Evolutionary conservation across 2,329 filamentous ascomycete genomes (phyloP).

Genomic region (Daldinia sp.): DNA sequence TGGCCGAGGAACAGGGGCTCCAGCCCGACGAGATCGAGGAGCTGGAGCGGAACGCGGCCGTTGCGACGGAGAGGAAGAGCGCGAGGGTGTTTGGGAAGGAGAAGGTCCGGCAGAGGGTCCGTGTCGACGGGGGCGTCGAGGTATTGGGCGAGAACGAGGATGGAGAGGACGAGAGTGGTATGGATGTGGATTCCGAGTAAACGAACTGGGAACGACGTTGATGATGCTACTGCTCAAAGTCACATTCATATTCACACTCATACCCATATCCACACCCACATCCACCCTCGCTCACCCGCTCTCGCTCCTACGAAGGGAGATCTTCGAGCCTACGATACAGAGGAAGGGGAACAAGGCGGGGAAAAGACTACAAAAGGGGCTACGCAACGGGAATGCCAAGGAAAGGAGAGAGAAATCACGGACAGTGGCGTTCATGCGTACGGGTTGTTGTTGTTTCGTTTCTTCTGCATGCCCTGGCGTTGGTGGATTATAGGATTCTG

Average conservation of each 20-base stretch:
- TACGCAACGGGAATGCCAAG: constrained; percentile 23
- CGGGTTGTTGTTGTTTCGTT: constrained; percentile 33
- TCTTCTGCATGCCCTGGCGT: constrained; percentile 46
- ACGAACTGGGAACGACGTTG: no score
- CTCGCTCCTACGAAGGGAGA: background rate
- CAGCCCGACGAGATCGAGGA: constrained; percentile 48
- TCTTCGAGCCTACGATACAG: background rate
- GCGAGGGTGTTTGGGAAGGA: constrained; percentile 52
- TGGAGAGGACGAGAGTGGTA: constrained; percentile 47
- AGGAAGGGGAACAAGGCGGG: background rate
- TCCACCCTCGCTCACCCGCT: background rate
- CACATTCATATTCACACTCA: background rate
- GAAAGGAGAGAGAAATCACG: constrained; percentile 11
- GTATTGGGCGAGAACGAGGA: constrained; percentile 49
- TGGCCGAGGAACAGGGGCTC: constrained; percentile 54
- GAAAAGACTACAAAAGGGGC: constrained; percentile 3
- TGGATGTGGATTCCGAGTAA: constrained; percentile 54
- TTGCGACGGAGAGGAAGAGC: constrained; percentile 40
- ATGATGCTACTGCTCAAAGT: background rate
- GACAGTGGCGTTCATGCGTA: constrained; percentile 39
- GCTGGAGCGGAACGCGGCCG: constrained; percentile 43
- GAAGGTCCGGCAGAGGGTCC: constrained; percentile 50
- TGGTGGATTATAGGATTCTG: constrained; percentile 33
- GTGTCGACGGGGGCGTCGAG: constrained; percentile 53
- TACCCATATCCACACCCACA: no score